phyloP scores from a whole-genome alignment of 2,329 filamentous ascomycete species.

The Ophiocordyceps robertsii region DNA sequence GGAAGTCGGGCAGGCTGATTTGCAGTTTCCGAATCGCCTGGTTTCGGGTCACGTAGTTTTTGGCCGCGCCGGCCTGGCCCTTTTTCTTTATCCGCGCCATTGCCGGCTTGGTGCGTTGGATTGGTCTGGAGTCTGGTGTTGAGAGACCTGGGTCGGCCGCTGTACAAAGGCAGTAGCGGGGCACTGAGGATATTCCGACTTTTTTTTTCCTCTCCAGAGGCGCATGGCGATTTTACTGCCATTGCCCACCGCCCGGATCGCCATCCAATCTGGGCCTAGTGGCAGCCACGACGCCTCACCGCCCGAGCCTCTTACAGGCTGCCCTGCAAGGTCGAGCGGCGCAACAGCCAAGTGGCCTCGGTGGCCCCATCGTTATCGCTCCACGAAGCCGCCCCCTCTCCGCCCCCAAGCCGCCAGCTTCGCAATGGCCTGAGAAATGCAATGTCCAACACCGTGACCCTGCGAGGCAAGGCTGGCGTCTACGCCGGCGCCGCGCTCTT shows the following conservation, averaged over 20 bases:
- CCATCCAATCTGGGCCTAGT: slow-evolving; percentile 6
- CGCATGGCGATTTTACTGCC: slow-evolving; percentile 21
- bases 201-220: slow-evolving; percentile 14
- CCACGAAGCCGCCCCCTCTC: neutral
- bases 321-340: neutral
- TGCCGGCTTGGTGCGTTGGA: slow-evolving; percentile 7
- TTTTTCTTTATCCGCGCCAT: slow-evolving; percentile 85
- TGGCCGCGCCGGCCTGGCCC: slow-evolving; percentile 81
- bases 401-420: neutral
- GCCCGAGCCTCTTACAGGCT: slow-evolving; percentile 4
- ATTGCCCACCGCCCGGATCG: slow-evolving; percentile 12
- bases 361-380: neutral
- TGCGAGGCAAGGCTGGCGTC: slow-evolving; percentile 36
- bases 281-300: slow-evolving; percentile 9
- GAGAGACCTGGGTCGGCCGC: slow-evolving; percentile 5
- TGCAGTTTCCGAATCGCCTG: slow-evolving; percentile 97
- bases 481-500: slow-evolving; percentile 66
- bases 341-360: slow-evolving; percentile 9
- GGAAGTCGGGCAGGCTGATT: slow-evolving; percentile 92
- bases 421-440: slow-evolving; percentile 14
- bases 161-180: slow-evolving; percentile 17
- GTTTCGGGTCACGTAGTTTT: slow-evolving; percentile 96
- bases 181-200: slow-evolving; percentile 11
- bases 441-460: slow-evolving; percentile 25
- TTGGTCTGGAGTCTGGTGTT: slow-evolving; percentile 5